Base-by-base conservation (phyloP, 257 asterid genomes). In the Orobanche coerulescens region DNA sequence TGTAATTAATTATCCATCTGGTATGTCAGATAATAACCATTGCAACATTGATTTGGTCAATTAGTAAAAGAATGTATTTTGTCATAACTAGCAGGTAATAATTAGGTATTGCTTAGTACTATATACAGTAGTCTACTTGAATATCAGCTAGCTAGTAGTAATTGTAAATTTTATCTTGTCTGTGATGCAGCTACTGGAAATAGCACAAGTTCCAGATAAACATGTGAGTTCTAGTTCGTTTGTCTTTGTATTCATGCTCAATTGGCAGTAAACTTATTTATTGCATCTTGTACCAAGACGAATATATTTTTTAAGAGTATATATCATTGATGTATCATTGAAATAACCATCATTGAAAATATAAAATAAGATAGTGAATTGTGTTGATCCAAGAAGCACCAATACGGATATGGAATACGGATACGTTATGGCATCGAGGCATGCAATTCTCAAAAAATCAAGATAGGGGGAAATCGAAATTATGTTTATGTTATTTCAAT, bases 161-260 rank as follows among this genome's bases (percentile, higher is more conserved):
- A 71, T 64, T 9, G n/a, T 53, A 49, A 55, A 56, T 51, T 51
- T 37, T 51, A 50, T 70, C 26, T 58, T 49, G n/a, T 68, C 44
- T 69, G 34, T 80, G 75, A 33, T 83, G 73, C 96, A 93, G 99
- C 95, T 93, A 40, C 85, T 93, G 79, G 97, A 93, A 78, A 89
- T 93, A 46, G 99, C 99, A 19, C 99, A 93, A 81, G 99, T 93
- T 61, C 76, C 99, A 55, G 97, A 93, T 72, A 85, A 81, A 81
- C 87, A 89, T 66, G 99, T 93, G 74, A 82, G 95, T 33, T 46
- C 59, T 70, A 6, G 40, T 55, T 51, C 73, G 64, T 60, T 19
- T 49, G 28, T 64, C 42, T 47, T 47, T 58, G 49, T 57, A 40
- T 48, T 23, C 54, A 46, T 26, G 67, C 62, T 51, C 55, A 55